Evolutionary conservation across 2,329 filamentous ascomycete genomes (phyloP), one percentile per base, ranked within the genome.

Genomic region (Incumbomyces delicatus): DNA sequence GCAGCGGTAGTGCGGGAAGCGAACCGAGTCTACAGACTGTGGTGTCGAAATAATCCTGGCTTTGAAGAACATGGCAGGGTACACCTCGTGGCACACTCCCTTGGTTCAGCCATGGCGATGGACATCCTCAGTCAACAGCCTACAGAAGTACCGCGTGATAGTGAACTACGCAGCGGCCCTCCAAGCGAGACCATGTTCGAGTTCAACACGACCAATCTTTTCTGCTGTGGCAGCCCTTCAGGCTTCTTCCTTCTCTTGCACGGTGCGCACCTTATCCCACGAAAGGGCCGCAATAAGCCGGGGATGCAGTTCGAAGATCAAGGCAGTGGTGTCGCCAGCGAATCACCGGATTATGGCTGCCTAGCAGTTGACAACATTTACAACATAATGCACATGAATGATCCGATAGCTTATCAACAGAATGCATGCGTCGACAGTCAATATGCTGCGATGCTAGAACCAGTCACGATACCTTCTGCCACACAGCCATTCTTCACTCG

Each of bases 361-460:
- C 71, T 96, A 22, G 87, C 90, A 1, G 84, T 96, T 1, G 87
- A 96, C 67, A 98, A 96, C 62, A 77, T 98, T 47, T 98, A 96
- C 72, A 98, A 98, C 59, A 77, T 98, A 53, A 78, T 96, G 61
- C 80, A 83, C 55, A 76, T 77, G 30, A 82, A 81, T 50, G 80
- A 84, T 52, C 80, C 92, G 1, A 94, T 98, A 47, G 87, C 89
- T 1, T 96, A 95, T 63, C 76, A 90, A 13, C 77, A 96, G 48
- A 98, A 95, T 58, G 87, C 89, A 17, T 83, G 89, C 2, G 81
- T 96, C 35, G 92, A 98, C 62, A 77, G 80, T 3, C 72, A 75
- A 17, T 95, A 95, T 57, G 83, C 89, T 0, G 73, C 80, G 6
- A 80, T 80, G 42, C 73, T 98, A 37, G 88, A 83, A 64, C 75